A percentile compares a stretch with the other conserved stretches of the same genome.
Conservation (phyloP, 805 yeast species). For the Candida pseudofarinosa region DNA sequence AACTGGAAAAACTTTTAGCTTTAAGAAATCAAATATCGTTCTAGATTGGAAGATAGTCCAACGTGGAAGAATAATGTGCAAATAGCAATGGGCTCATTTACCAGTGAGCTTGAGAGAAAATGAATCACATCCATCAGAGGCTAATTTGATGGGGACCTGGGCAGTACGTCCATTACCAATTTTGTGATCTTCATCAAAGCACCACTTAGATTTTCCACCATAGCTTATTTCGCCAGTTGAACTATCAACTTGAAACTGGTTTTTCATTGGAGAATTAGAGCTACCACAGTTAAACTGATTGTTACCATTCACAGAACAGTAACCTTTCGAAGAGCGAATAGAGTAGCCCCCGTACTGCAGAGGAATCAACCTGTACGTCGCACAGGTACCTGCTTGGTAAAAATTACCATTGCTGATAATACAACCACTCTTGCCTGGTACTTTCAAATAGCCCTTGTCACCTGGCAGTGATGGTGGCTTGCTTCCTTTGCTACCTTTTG, state of each 20-base stretch:
- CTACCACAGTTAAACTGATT: slow-evolving; percentile 19
- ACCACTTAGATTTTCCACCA: slow-evolving; percentile 63
- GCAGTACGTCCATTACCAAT: slow-evolving; percentile 20
- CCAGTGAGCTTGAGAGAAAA: background rate
- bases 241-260: slow-evolving; percentile 55
- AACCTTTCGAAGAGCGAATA: slow-evolving; percentile 67
- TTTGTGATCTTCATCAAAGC: slow-evolving; percentile 40
- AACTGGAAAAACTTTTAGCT: no score
- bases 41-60: no score
- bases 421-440: slow-evolving; percentile 61
- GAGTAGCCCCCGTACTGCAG: slow-evolving; percentile 72
- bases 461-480: slow-evolving; percentile 20
- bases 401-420: slow-evolving; percentile 83
- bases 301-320: slow-evolving; percentile 48
- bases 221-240: slow-evolving; percentile 46
- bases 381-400: slow-evolving; percentile 82
- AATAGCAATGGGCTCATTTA: slow-evolving; percentile 1
- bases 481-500: slow-evolving; percentile 44
- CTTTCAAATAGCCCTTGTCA: slow-evolving; percentile 36
- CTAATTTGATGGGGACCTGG: slow-evolving; percentile 19
- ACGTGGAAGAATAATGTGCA: no score
- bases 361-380: slow-evolving; percentile 56
- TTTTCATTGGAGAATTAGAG: slow-evolving; percentile 12
- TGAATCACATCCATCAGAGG: slow-evolving; percentile 14
- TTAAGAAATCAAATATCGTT: no score